These are phyloP conservation scores for Paramecium tetraurelia DNA, from an alignment of 73 alveolate genomes.

Conservation along the genomic window DNA sequence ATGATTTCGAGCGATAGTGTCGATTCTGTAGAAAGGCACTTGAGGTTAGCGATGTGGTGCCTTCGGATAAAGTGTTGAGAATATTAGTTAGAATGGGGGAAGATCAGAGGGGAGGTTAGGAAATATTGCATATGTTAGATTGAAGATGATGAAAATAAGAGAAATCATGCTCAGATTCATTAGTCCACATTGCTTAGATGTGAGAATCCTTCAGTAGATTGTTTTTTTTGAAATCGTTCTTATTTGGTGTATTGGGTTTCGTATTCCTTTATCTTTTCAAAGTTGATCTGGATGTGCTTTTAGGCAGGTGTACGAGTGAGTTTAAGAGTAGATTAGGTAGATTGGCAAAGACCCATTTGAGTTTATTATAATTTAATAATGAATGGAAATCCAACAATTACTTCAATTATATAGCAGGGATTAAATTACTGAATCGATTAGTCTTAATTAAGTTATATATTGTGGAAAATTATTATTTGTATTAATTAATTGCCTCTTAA, in stretches of 20 bases:
- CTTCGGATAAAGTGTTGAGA: not conserved
- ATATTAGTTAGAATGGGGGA: not conserved
- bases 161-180: not conserved
- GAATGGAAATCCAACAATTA: not conserved
- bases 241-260: not conserved
- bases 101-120: not conserved
- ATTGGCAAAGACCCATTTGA: slow-evolving; percentile 14
- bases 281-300: not conserved
- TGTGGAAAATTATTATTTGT: not conserved
- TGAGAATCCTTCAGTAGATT: not conserved
- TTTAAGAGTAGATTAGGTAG: slow-evolving; percentile 3
- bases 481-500: slow-evolving; percentile 2
- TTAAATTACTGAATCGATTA: not conserved
- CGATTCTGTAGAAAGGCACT: not conserved
- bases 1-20: not conserved
- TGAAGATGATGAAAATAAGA: not conserved
- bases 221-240: not conserved
- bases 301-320: not conserved
- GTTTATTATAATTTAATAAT: not conserved
- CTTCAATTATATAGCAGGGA: not conserved
- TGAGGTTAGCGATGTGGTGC: not conserved
- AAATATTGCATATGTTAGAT: not conserved
- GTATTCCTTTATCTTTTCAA: not conserved
- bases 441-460: not conserved
- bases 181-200: not conserved